phyloP scores from a whole-genome alignment of 2,329 filamentous ascomycete genomes.

The Fusarium chlamydosporum region DNA sequence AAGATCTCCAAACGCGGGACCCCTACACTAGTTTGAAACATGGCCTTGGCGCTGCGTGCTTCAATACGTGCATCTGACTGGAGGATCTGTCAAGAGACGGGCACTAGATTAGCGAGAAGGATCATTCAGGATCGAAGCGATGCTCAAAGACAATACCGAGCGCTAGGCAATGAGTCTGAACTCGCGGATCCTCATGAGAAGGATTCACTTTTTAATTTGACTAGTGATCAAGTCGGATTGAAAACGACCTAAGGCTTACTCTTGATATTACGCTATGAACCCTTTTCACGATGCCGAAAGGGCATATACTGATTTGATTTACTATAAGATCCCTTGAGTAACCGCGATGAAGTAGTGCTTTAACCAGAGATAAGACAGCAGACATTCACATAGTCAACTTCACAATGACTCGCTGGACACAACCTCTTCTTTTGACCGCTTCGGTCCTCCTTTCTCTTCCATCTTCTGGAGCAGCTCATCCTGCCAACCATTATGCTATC shows the following conservation, averaged over 20 bases:
- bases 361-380: background rate
- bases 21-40: constrained; percentile 6
- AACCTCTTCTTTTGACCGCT: constrained; percentile 15
- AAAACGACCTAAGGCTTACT: constrained; percentile 10
- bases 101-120: constrained; percentile 11
- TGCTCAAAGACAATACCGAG: constrained; percentile 12
- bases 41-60: constrained; percentile 18
- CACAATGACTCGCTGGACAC: constrained; percentile 16
- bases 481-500: constrained; percentile 4
- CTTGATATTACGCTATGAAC: background rate
- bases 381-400: background rate
- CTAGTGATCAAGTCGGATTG: background rate
- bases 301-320: background rate
- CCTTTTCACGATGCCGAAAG: background rate
- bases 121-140: constrained; percentile 15
- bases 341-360: background rate
- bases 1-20: background rate
- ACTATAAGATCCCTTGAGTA: background rate
- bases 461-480: background rate
- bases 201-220: background rate
- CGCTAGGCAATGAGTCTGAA: background rate
- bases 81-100: constrained; percentile 2
- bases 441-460: constrained; percentile 19
- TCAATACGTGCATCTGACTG: constrained; percentile 13
- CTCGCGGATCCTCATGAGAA: background rate